Evolutionary conservation across 148 eudicot genomes (phyloP).

Genomic region (Suaeda aralocaspica): DNA sequence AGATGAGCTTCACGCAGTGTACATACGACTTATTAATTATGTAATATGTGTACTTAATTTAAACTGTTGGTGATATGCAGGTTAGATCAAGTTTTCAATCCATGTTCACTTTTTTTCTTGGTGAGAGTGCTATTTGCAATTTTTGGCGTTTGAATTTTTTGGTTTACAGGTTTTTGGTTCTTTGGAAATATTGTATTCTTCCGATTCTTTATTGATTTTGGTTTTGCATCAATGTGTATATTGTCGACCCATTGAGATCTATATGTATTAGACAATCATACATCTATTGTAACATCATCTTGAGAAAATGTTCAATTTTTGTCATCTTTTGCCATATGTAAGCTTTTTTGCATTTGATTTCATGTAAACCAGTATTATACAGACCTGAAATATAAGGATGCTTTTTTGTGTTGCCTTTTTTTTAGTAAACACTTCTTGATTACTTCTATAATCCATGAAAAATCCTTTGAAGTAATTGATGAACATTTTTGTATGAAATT

Average conservation of each 20-base stretch:
- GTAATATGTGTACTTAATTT: neutral
- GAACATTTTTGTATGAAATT: no score
- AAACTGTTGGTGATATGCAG: constrained; percentile 16
- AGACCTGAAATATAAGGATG: no score
- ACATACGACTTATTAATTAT: neutral
- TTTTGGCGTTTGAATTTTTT: neutral
- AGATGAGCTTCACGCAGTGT: neutral
- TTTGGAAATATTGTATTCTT: constrained; percentile 20
- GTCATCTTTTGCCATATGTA: no score
- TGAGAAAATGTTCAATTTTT: neutral
- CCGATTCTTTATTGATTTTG: constrained; percentile 25
- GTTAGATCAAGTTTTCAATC: neutral
- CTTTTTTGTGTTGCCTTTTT: no score
- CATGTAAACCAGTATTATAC: no score
- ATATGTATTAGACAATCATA: neutral
- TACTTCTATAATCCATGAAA: no score
- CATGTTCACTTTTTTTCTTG: neutral
- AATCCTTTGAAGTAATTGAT: no score
- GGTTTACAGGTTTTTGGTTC: neutral
- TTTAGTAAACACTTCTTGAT: no score
- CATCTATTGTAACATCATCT: neutral
- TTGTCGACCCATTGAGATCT: neutral
- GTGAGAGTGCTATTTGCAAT: neutral
- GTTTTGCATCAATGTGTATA: neutral
- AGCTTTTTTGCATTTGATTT: no score